A percentile compares a stretch with the other conserved stretches of the same genome.
Conservation (phyloP, 2,329 filamentous ascomycete species). For the Calonectria pseudoturangicola region DNA sequence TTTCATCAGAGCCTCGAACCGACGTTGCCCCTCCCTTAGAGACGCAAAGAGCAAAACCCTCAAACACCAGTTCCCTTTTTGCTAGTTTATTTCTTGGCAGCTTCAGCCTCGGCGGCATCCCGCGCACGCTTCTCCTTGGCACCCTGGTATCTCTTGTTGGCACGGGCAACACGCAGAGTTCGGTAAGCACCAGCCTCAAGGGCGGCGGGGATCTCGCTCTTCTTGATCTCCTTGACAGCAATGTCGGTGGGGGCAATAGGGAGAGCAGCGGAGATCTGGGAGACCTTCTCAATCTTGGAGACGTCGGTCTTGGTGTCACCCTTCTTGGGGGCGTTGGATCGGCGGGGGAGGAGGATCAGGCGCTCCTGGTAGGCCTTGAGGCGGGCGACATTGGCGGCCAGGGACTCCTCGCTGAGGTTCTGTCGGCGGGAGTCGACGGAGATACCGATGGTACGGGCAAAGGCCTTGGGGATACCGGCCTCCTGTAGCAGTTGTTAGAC, state of each 20-base stretch:
- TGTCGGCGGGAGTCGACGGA: slow-evolving; percentile 95
- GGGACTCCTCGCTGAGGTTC: slow-evolving; percentile 97
- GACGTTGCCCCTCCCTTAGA: slow-evolving; percentile 62
- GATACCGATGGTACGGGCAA: slow-evolving; percentile 97
- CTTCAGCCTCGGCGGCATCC: slow-evolving; percentile 89
- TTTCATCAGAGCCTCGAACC: slow-evolving; percentile 62
- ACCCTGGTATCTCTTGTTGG: slow-evolving; percentile 87
- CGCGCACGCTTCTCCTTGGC: slow-evolving; percentile 94
- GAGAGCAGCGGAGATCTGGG: slow-evolving; percentile 71
- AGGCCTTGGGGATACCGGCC: slow-evolving; percentile 94
- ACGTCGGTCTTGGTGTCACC: slow-evolving; percentile 92
- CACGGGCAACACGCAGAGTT: slow-evolving; percentile 88
- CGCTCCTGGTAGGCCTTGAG: slow-evolving; percentile 98
- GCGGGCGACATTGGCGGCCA: slow-evolving; percentile 95
- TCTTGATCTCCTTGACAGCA: slow-evolving; percentile 84
- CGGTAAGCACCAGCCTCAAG: slow-evolving; percentile 90
- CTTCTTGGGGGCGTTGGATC: slow-evolving; percentile 94
- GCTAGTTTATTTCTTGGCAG: slow-evolving; percentile 86
- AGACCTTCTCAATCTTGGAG: slow-evolving; percentile 77
- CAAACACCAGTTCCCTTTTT: slow-evolving; percentile 65
- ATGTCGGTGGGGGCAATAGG: slow-evolving; percentile 82
- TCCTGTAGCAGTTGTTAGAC: slow-evolving; percentile 76
- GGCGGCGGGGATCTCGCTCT: slow-evolving; percentile 85
- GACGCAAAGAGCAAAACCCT: slow-evolving; percentile 66
- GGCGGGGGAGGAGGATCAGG: slow-evolving; percentile 98